Evolutionary conservation across 495 filamentous ascomycete genomes (phyloP).

Genomic region (Achaetomiella virescens): DNA sequence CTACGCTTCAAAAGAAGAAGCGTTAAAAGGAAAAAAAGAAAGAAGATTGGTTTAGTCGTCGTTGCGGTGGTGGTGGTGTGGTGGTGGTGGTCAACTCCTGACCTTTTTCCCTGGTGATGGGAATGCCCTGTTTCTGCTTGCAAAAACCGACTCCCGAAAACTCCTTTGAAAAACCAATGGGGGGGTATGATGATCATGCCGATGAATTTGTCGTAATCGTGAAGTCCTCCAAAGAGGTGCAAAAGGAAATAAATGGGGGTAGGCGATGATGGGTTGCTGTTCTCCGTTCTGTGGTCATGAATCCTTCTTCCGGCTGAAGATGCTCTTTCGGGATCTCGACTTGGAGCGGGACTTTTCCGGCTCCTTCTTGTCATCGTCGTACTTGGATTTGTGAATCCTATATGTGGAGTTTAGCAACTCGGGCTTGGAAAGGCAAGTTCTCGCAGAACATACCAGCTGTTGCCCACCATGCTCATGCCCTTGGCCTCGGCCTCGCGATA

Average conservation of each 20-base stretch:
- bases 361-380: conserved; percentile 54
- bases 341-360: conserved; percentile 38
- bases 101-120: no score
- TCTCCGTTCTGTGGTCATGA: background rate
- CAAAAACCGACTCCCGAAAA: conserved; percentile 15
- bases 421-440: background rate
- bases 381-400: conserved; percentile 94
- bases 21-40: no score
- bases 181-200: conserved; percentile 15
- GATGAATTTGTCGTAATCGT: conserved; percentile 20
- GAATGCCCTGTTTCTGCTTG: no score
- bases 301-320: conserved; percentile 35
- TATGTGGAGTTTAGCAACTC: background rate
- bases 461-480: conserved; percentile 95
- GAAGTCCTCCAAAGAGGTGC: conserved; percentile 7
- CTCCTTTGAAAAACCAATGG: conserved; percentile 9
- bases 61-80: no score
- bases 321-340: conserved; percentile 38
- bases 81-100: no score
- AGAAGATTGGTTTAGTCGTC: no score
- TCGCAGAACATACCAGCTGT: conserved; percentile 76
- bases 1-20: no score
- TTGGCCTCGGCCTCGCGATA: conserved; percentile 87
- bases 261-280: background rate
- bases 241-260: background rate